Evolutionary conservation across 805 yeast species (phyloP).

Genomic region (Komagataella pastoris): DNA sequence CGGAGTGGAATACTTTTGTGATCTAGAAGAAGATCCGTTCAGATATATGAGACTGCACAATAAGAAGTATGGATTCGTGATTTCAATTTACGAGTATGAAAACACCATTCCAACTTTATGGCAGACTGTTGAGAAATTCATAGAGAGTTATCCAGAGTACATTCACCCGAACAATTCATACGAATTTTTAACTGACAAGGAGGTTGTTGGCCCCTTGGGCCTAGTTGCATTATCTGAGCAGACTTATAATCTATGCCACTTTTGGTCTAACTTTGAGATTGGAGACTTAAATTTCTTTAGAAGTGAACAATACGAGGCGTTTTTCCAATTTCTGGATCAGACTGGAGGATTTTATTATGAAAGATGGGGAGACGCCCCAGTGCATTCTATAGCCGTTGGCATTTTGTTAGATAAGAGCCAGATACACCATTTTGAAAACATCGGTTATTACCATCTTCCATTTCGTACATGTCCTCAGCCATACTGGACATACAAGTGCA

Average conservation of each 20-base stretch:
- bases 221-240: constrained; percentile 30
- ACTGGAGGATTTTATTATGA: constrained; percentile 76
- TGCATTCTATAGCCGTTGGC: constrained; percentile 61
- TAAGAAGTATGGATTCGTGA: constrained; percentile 81
- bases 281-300: constrained; percentile 62
- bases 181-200: constrained; percentile 41
- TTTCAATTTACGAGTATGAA: constrained; percentile 68
- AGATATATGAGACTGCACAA: constrained; percentile 59
- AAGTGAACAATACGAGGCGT: constrained; percentile 44
- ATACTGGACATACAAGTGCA: constrained; percentile 29
- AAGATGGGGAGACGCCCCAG: constrained; percentile 95
- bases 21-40: constrained; percentile 81
- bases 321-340: constrained; percentile 49
- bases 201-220: constrained; percentile 28
- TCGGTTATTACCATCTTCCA: constrained; percentile 71
- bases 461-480: constrained; percentile 51
- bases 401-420: constrained; percentile 44
- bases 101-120: constrained; percentile 82
- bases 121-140: constrained; percentile 56
- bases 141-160: constrained; percentile 42
- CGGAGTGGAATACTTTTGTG: constrained; percentile 78
- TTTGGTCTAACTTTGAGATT: constrained; percentile 81
- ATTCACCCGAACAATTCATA: constrained; percentile 53
- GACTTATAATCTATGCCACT: constrained; percentile 72
- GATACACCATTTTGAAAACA: constrained; percentile 66